Conservation (phyloP, 1,139 yeast genomes). For the Blastobotrys proliferans region DNA sequence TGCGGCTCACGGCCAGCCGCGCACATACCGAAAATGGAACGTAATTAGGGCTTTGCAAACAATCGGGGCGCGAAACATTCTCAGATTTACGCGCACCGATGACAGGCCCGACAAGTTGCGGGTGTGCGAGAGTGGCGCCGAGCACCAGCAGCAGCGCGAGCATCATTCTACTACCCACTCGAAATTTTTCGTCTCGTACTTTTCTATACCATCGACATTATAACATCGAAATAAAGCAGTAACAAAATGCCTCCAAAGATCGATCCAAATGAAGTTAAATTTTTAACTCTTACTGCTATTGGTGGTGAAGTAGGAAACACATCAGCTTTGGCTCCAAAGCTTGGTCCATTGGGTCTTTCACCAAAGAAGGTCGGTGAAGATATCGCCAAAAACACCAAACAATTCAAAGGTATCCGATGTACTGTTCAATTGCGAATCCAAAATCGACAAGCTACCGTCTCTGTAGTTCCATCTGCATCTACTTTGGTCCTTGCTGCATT, state of each 20-base stretch:
- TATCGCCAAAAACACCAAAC: slow-evolving; percentile 97
- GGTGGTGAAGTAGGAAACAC: slow-evolving; percentile 99
- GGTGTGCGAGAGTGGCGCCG: too few relatives aligned
- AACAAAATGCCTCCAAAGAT: slow-evolving; percentile 43
- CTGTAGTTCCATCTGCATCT: slow-evolving; percentile 99
- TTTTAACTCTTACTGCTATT: slow-evolving; percentile 98
- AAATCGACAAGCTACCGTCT: slow-evolving; percentile 99
- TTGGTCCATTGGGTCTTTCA: slow-evolving; percentile 99
- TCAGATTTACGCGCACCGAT: too few relatives aligned
- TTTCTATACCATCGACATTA: too few relatives aligned
- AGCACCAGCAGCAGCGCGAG: too few relatives aligned
- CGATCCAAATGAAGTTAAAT: slow-evolving; percentile 98
- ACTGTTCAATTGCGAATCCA: slow-evolving; percentile 98
- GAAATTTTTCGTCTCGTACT: too few relatives aligned
- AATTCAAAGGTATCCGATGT: slow-evolving; percentile 98
- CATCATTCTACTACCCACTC: too few relatives aligned
- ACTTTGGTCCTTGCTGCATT: slow-evolving; percentile 98
- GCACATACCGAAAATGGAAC: too few relatives aligned
- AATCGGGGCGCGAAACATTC: too few relatives aligned
- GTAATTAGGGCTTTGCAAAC: too few relatives aligned
- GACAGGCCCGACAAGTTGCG: too few relatives aligned
- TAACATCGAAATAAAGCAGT: too few relatives aligned
- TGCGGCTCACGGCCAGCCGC: too few relatives aligned
- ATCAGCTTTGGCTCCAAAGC: slow-evolving; percentile 99
- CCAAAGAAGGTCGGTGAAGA: slow-evolving; percentile 99